Conservation (phyloP, 1,284 basidiomycete species). For the Mycosarcoma maydis region DNA sequence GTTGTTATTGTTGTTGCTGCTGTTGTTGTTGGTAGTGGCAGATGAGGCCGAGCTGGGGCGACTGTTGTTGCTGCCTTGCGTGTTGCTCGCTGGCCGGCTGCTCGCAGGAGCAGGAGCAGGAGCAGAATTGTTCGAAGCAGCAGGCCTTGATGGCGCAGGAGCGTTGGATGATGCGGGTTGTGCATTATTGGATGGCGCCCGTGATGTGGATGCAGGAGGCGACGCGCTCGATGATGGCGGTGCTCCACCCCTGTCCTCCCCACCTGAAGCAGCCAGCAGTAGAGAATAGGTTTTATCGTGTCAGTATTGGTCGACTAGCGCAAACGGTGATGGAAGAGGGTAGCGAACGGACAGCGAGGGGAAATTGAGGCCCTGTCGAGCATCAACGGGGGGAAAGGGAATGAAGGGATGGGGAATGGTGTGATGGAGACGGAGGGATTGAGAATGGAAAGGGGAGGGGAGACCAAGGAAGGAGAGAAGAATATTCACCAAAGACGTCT, state of each 20-base stretch:
- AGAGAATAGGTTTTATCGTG: not conserved
- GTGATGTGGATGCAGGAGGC: slow-evolving; percentile 14
- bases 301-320: slow-evolving; percentile 4
- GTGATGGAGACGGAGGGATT: not conserved
- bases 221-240: slow-evolving; percentile 13
- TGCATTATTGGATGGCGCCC: slow-evolving; percentile 8
- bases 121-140: slow-evolving; percentile 16
- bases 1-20: slow-evolving; percentile 8
- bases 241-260: slow-evolving; percentile 11
- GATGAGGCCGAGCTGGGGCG: slow-evolving; percentile 10
- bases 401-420: not conserved
- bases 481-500: slow-evolving; percentile 48
- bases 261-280: not conserved
- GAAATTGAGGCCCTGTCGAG: too few relatives aligned
- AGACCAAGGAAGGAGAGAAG: slow-evolving; percentile 5
- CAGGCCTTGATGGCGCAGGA: slow-evolving; percentile 17
- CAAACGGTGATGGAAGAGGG: not conserved
- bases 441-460: not conserved
- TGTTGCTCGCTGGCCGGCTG: slow-evolving; percentile 11
- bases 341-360: too few relatives aligned
- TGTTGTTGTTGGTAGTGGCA: slow-evolving; percentile 10
- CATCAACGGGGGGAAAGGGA: not conserved
- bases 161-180: slow-evolving; percentile 6
- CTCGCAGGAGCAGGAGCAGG: slow-evolving; percentile 12
- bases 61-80: slow-evolving; percentile 11